Evolutionary conservation across 371 early-diverging fungal species (phyloP), one percentile per base, ranked within the genome.

Genomic region (Zychaea mexicana): DNA sequence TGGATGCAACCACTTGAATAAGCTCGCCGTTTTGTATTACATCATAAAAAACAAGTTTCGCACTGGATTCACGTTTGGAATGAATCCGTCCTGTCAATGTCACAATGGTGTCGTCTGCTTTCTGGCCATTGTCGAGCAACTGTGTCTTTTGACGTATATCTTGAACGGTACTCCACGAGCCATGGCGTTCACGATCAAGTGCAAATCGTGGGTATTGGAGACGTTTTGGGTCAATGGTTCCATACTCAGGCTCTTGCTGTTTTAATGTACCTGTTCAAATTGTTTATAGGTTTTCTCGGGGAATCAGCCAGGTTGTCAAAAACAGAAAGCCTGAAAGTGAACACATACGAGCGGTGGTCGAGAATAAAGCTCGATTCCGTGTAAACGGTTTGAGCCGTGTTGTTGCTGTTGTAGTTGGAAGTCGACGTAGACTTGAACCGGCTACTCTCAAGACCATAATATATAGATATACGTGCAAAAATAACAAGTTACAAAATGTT

Each of bases 41-140:
- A 66, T 89, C 92, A 49, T 87, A 84, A 76, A 94, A 95, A 0
- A 91, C 68, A 38, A 94, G 80, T 55, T 89, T 91, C 57, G 79
- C 73, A 61, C 93, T 87, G 3, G 92, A 87, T 36, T 87, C 90
- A 22, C 93, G 80, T 58, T 87, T 90, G 13, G 86, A 77, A 12
- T 69, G 61, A 32, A 92, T 79, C 22, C 92, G 82, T 27, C 92
- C 92, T 74, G 82, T 70, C 31, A 77, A 60, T 9, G 75, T 77
- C 24, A 80, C 60, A 10, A 74, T 55, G 12, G 36, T 28, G 9
- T 27, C 8, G 60, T 70, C 62, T 22, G 72, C 74, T 61, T 79
- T 70, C 66, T 82, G 46, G 39, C 83, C 70, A 17, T 72, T 67
- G 33, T 74, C 67, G 38, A 62, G 56, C 13, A 54, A 28, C 3